Evolutionary conservation across 345 rosid genomes (phyloP), one percentile per base, ranked within the genome.

Genomic region (Acer campestre): DNA sequence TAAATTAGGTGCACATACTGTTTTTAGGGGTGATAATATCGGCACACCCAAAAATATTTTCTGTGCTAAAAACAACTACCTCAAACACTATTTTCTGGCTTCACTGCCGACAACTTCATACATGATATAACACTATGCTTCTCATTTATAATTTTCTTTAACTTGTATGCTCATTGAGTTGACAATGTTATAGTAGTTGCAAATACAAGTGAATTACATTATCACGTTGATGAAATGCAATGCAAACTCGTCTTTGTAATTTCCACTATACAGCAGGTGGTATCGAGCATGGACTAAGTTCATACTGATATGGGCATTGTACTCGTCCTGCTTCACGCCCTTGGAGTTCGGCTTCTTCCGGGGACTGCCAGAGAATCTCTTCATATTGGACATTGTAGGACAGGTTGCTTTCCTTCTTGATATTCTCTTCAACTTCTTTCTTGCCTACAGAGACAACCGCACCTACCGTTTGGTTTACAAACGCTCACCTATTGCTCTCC

Each of bases 331-430:
- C 86, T 92, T 92, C 77, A 94, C 98, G 59, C 98, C 98, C 1
- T 23, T 94, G 88, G 97, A 94, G 89, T 94, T 94, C 20, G 98
- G 94, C 3, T 94, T 94, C 88, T 94, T 89, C 83, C 85, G 94
- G 22, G 98, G 97, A 71, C 83, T 94, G 20, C 95, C 95, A 42
- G 77, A 85, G 73, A 86, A 85, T 66, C 93, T 94, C 70, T 89
- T 89, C 71, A 67, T 92, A 48, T 82, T 92, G 48, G 98, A 94
- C 86, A 88, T 94, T 49, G 89, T 75, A 53, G 97, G 98, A 51
- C 97, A 94, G 77, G 3, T 90, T 7, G 97, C 94, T 70, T 92
- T 94, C 85, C 87, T 94, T 66, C 2, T 94, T 2, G 98, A 92
- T 79, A 94, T 94, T 67, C 44, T 82, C 77, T 73, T 90, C 76